A percentile compares a stretch with the other conserved stretches of the same genome.
These are phyloP conservation scores for Trichoderma citrinoviride DNA, from an alignment of 2,329 filamentous ascomycete genomes.

Conservation along the genomic window DNA sequence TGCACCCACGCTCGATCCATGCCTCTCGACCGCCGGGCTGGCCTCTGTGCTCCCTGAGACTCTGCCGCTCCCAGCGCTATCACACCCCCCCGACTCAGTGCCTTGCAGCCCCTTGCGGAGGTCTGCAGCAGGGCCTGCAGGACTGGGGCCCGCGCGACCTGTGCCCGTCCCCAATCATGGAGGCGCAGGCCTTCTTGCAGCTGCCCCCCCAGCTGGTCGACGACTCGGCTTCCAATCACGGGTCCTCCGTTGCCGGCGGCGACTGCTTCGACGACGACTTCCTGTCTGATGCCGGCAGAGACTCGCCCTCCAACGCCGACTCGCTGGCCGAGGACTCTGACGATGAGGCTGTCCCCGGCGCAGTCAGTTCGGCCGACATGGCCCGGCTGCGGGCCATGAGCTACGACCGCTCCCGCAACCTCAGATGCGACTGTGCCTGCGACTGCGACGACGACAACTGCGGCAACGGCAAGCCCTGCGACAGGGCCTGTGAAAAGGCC, in stretches of 20 bases:
- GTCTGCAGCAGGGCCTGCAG: constrained; percentile 26
- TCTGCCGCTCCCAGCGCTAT: constrained; percentile 18
- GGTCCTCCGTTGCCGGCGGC: constrained; percentile 25
- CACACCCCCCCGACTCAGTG: constrained; percentile 24
- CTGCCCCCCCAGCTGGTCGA: constrained; percentile 25
- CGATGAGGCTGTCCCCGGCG: constrained; percentile 24
- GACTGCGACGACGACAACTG: neutral
- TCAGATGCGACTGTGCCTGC: neutral
- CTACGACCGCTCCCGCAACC: constrained; percentile 8
- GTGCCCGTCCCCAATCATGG: constrained; percentile 29
- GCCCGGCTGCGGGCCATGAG: constrained; percentile 26
- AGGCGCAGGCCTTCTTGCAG: constrained; percentile 25
- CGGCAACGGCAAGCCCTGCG: neutral
- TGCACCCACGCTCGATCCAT: neutral
- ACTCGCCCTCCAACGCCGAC: constrained; percentile 21
- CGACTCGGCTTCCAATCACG: constrained; percentile 27
- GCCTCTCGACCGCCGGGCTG: neutral
- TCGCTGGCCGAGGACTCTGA: constrained; percentile 21
- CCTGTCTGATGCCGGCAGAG: constrained; percentile 21
- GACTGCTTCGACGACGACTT: constrained; percentile 23
- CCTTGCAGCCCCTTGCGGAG: constrained; percentile 21
- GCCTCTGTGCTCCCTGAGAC: constrained; percentile 19
- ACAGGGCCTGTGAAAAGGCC: no score
- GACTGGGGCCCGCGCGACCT: constrained; percentile 13
- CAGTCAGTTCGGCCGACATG: constrained; percentile 28